A percentile compares a stretch with the other conserved stretches of the same genome.
Evolutionary conservation across 768 basidiomycete genomes (phyloP).

Genomic region (Lentinula boryana): DNA sequence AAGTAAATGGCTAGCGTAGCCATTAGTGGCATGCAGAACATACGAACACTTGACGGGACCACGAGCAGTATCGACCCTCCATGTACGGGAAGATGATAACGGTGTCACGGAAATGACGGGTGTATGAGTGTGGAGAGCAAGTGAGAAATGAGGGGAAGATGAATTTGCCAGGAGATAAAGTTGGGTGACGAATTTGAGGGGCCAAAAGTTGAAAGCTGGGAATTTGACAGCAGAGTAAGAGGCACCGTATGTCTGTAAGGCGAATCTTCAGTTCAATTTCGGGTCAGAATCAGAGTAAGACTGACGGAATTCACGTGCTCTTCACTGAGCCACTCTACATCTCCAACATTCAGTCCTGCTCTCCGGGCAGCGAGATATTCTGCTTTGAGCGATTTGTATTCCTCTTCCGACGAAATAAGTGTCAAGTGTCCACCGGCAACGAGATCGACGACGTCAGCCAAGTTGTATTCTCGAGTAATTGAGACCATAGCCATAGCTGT

Average conservation of each 20-base stretch:
- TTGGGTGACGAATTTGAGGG: slow-evolving; percentile 69
- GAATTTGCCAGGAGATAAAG: slow-evolving; percentile 41
- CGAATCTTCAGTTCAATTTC: slow-evolving; percentile 4
- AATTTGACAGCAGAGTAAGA: slow-evolving; percentile 46
- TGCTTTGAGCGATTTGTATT: slow-evolving; percentile 26
- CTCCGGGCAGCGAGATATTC: slow-evolving; percentile 49
- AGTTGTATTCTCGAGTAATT: slow-evolving; percentile 38
- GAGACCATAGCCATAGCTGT: slow-evolving; percentile 42
- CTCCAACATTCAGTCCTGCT: slow-evolving; percentile 43
- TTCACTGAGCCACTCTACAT: slow-evolving; percentile 38
- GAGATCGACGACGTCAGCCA: slow-evolving; percentile 52
- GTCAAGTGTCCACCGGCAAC: slow-evolving; percentile 48
- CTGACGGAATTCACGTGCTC: slow-evolving; percentile 42
- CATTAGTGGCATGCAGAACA: slow-evolving; percentile 65
- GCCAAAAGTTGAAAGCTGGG: slow-evolving; percentile 67
- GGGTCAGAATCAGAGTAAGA: background rate
- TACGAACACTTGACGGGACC: slow-evolving; percentile 40
- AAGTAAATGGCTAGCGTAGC: slow-evolving; percentile 50
- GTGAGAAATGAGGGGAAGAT: slow-evolving; percentile 24
- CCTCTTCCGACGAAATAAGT: slow-evolving; percentile 41
- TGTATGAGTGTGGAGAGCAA: slow-evolving; percentile 68
- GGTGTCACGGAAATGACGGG: slow-evolving; percentile 48
- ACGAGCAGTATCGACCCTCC: slow-evolving; percentile 39
- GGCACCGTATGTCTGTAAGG: slow-evolving; percentile 24
- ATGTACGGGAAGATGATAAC: slow-evolving; percentile 19